Percentiles rank a stretch among this genome's conserved stretches.
Evolutionary conservation across 2,329 filamentous ascomycete species (phyloP).

Genomic region (Neonectria neomacrospora): DNA sequence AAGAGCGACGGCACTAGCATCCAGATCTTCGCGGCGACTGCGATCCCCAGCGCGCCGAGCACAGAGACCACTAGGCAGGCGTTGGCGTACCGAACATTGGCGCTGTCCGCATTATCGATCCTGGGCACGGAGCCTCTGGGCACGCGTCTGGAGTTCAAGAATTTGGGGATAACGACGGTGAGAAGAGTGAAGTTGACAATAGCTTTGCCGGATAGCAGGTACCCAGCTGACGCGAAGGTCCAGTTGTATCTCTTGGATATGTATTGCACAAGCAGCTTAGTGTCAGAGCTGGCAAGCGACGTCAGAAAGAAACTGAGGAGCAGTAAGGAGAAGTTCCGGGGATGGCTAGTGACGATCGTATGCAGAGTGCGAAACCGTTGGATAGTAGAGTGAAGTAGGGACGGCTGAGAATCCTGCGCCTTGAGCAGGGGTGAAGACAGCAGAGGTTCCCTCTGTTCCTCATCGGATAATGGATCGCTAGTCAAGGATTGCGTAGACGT

Average conservation of each 20-base stretch:
- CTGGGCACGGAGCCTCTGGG: neutral
- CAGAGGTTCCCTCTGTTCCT: constrained; percentile 52
- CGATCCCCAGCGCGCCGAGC: constrained; percentile 57
- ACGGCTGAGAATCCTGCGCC: constrained; percentile 44
- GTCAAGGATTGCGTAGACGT: neutral
- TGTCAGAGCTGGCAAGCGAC: constrained; percentile 62
- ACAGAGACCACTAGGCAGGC: constrained; percentile 37
- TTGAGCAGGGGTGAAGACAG: constrained; percentile 54
- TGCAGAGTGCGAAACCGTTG: constrained; percentile 44
- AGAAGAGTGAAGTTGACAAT: constrained; percentile 60
- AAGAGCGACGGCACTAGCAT: constrained; percentile 56
- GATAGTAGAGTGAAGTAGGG: constrained; percentile 32
- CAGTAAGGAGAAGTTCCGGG: constrained; percentile 56
- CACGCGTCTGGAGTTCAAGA: constrained; percentile 44
- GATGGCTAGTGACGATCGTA: constrained; percentile 50
- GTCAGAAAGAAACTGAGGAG: constrained; percentile 59
- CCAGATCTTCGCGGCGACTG: constrained; percentile 52
- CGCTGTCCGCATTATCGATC: constrained; percentile 24
- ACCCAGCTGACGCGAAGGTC: constrained; percentile 59
- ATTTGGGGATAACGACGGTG: constrained; percentile 53
- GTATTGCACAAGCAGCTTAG: constrained; percentile 61
- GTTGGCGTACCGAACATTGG: constrained; percentile 35
- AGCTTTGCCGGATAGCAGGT: constrained; percentile 60
- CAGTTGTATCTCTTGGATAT: constrained; percentile 61
- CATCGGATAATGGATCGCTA: constrained; percentile 16